These are phyloP conservation scores for Pseudonitzschia delicatissima DNA, from an alignment of 108 stramenopile genomes.

Conservation along the genomic window DNA sequence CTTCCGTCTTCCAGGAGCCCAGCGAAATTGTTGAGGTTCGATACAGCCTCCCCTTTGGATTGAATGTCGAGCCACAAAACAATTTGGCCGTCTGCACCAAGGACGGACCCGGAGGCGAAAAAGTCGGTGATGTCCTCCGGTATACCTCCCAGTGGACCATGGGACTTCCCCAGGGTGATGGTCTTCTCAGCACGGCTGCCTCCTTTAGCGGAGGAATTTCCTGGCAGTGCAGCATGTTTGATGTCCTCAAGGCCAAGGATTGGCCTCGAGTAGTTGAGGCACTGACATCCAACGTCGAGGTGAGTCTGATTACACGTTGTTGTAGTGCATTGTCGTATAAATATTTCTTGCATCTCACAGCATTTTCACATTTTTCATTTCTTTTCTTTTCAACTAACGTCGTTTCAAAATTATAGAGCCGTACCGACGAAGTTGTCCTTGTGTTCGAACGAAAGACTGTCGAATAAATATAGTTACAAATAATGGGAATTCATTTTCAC, in stretches of 20 bases:
- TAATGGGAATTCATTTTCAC: too few species aligned
- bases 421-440: conserved; percentile 81
- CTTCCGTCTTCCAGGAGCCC: conserved; percentile 50
- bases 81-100: conserved; percentile 71
- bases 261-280: conserved; percentile 80
- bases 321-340: not conserved
- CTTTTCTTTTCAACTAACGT: not conserved
- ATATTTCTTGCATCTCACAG: not conserved
- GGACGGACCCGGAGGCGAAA: conserved; percentile 55
- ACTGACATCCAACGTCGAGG: conserved; percentile 55
- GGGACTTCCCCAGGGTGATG: conserved; percentile 79
- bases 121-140: conserved; percentile 68
- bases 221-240: conserved; percentile 79
- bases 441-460: conserved; percentile 64
- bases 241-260: conserved; percentile 63
- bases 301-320: not conserved
- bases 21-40: conserved; percentile 72
- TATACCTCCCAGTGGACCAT: conserved; percentile 79
- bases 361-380: not conserved
- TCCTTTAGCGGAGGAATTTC: conserved; percentile 63
- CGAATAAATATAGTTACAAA: too few species aligned
- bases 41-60: conserved; percentile 71
- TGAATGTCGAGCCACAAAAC: conserved; percentile 67
- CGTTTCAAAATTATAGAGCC: not conserved
- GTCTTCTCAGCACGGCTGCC: conserved; percentile 64